Conservation (phyloP, 208 protist genomes). For the Wallacemonas sp. region DNA sequence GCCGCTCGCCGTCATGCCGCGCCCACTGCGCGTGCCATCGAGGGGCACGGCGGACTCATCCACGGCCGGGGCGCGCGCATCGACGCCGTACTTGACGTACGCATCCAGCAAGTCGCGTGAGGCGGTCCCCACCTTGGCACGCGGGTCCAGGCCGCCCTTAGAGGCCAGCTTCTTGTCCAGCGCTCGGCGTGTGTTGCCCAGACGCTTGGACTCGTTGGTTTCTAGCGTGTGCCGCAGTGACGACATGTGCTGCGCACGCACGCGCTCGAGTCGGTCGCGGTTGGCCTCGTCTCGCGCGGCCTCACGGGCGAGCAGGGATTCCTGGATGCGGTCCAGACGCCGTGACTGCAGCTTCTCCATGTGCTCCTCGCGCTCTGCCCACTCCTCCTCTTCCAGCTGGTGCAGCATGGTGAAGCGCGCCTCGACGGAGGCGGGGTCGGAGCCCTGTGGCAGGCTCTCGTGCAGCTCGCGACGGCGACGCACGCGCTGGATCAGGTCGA, state of each 20-base stretch:
- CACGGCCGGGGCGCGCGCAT: slow-evolving; percentile 15
- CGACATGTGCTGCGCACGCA: slow-evolving; percentile 54
- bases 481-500: slow-evolving; percentile 89
- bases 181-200: slow-evolving; percentile 28
- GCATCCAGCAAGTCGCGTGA: slow-evolving; percentile 44
- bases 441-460: slow-evolving; percentile 53
- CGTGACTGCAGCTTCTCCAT: slow-evolving; percentile 69
- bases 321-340: slow-evolving; percentile 61
- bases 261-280: slow-evolving; percentile 49
- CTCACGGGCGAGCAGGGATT: slow-evolving; percentile 68
- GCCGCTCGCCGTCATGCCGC: background rate
- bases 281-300: slow-evolving; percentile 58
- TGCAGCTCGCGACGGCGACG: slow-evolving; percentile 83
- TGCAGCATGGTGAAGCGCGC: slow-evolving; percentile 53
- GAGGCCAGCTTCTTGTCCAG: slow-evolving; percentile 28
- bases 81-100: slow-evolving; percentile 44
- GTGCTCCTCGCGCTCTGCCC: slow-evolving; percentile 83
- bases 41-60: slow-evolving; percentile 1
- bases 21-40: background rate
- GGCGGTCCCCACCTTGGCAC: background rate
- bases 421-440: slow-evolving; percentile 57
- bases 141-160: slow-evolving; percentile 15
- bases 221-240: slow-evolving; percentile 49
- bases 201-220: slow-evolving; percentile 49
- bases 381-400: slow-evolving; percentile 86